Base-by-base conservation (phyloP, 768 basidiomycete genomes). In the Xerocomus spinulosus region DNA sequence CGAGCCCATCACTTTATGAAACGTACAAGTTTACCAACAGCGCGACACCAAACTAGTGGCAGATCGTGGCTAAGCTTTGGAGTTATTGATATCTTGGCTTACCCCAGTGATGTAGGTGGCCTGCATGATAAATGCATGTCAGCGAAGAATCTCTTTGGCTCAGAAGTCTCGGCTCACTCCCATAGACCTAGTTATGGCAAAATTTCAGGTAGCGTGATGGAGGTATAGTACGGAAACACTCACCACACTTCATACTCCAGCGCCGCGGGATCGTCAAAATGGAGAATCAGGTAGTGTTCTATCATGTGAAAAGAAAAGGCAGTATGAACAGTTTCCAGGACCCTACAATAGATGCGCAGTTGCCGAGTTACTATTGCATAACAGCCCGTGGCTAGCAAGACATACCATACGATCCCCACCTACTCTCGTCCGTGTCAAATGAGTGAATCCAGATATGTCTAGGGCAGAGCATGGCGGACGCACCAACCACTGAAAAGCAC, bases 221-320 rank as follows among this genome's bases (percentile, higher is more conserved):
- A 15, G 18, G 18, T n/a, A 15, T 33, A 7, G 20, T 17, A 14
- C 30, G 10, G 8, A 5, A 5, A 8, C 15, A 21, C 52, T 38
- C 18, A 59, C 57, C 57, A 58, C 1, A 58, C 44, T n/a, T 32
- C 41, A 21, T 44, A 37, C 6, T n/a, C 34, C 21, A 51, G 38
- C 9, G 33, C 26, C 4, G 10, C 5, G 0, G 17, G 17, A 25
- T 58, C 46, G 12, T 34, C 21, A 4, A 54, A 57, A 35, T 58
- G 46, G 14, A 46, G 24, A 12, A 58, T 58, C 39, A 58, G 9
- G 33, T 58, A 58, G 12, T 42, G 43, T 43, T 58, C 46, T 4
- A 58, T 2, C 7, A 48, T 29, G 23, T 58, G 42, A 32, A 58
- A 36, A 8, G 56, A 54, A n/a, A 57, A 44, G 10, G 39, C 43